Evolutionary conservation across 2,329 filamentous ascomycete species (phyloP), one percentile per base, ranked within the genome.

Genomic region (Penicillium freii): DNA sequence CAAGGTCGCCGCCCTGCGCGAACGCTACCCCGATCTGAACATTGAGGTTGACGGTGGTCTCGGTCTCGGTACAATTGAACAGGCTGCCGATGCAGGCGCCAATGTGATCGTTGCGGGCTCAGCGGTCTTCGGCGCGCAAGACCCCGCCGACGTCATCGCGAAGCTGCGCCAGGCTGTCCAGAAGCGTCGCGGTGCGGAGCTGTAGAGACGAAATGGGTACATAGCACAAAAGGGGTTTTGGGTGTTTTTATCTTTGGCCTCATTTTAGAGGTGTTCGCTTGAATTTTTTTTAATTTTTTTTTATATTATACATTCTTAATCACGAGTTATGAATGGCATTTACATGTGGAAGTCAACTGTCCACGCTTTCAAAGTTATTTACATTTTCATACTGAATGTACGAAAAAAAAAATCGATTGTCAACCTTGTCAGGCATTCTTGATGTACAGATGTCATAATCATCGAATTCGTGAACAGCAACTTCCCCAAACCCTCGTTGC

Each of bases 91-190:
- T 59, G 94, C 94, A 0, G 94, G 94, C 34, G 94, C 94, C 54
- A 99, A 99, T 69, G 94, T 99, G 56, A 99, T 99, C 70, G 94
- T 99, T 51, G 93, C 94, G 11, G 94, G 94, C 31, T 96, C 91
- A 69, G 94, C 94, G 40, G 92, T 99, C 8, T 99, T 97, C 76
- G 92, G 92, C 36, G 93, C 94, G 19, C 83, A 91, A 70, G 90
- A 96, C 70, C 94, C 94, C 0, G 84, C 84, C 6, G 89, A 94
- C 65, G 92, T 97, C 25, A 97, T 99, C 71, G 77, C 82, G n/a
- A 81, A 89, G 74, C 78, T 99, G 70, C 84, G 92, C 64, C 85
- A 89, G 58, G 84, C 90, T 3, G 92, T 99, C 4, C 85, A 97
- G 53, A 84, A 83, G 68, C 78, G 82, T 61, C 65, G 68, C n/a